These are phyloP conservation scores for Mycotypha africana DNA, from an alignment of 371 early-diverging fungal genomes.

Conservation along the genomic window DNA sequence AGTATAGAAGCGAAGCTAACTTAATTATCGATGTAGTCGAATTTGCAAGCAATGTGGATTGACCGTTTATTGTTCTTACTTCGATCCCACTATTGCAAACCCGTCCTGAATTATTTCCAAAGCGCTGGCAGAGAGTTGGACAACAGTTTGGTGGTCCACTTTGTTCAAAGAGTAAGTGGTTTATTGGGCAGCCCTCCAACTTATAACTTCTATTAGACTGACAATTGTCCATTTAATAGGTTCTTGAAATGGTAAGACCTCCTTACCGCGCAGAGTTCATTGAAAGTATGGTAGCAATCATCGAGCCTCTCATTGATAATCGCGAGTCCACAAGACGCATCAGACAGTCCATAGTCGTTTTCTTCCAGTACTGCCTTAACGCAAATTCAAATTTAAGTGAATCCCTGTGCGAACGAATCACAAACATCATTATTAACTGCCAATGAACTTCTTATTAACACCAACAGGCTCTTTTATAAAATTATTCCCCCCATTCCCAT, in stretches of 20 bases:
- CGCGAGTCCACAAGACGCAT: too few species aligned
- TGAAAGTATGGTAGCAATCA: conserved; percentile 40
- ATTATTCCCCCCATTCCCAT: too few species aligned
- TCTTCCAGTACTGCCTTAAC: too few species aligned
- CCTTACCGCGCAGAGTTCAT: conserved; percentile 46
- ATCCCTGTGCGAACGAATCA: too few species aligned
- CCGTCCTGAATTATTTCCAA: conserved; percentile 51
- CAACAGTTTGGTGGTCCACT: conserved; percentile 53
- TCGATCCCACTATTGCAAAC: conserved; percentile 53
- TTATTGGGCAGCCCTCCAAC: background rate
- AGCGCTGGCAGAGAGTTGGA: conserved; percentile 44
- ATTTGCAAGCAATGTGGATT: conserved; percentile 57
- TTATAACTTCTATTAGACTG: background rate
- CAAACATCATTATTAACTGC: too few species aligned
- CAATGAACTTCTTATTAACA: too few species aligned
- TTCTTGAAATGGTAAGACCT: conserved; percentile 39
- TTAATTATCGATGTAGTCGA: conserved; percentile 32
- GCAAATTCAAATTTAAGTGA: too few species aligned
- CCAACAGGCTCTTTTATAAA: too few species aligned
- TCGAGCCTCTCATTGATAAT: conserved; percentile 41
- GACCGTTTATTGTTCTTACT: conserved; percentile 62
- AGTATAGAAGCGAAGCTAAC: background rate
- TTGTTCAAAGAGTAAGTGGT: conserved; percentile 39
- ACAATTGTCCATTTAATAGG: conserved; percentile 4
- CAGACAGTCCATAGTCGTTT: too few species aligned